Percentiles rank a stretch among this genome's conserved stretches.
Evolutionary conservation across 2,329 filamentous ascomycete genomes (phyloP).

Genomic region (Fusarium verticillioides): DNA sequence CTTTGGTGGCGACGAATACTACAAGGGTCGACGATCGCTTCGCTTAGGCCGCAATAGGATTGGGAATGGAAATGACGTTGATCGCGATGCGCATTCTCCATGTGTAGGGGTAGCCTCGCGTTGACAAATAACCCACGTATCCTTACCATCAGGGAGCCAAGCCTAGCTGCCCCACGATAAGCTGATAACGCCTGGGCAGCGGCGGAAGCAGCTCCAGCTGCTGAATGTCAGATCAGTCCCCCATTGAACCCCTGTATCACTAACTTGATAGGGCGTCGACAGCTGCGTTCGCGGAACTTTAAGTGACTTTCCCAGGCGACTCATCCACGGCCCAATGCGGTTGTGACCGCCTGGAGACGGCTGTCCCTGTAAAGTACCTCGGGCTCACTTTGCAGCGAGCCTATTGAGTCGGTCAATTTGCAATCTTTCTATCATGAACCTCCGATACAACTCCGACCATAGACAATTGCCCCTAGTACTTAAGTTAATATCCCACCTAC

Average conservation of each 20-base stretch:
- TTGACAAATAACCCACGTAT: constrained; percentile 39
- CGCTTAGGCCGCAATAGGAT: constrained; percentile 12
- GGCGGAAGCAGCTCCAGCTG: not conserved
- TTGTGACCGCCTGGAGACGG: constrained; percentile 43
- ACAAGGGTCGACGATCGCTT: constrained; percentile 19
- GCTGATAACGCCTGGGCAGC: constrained; percentile 20
- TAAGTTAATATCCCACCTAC: constrained; percentile 28
- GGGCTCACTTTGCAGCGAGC: constrained; percentile 24
- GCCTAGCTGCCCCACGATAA: constrained; percentile 24
- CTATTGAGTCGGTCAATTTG: constrained; percentile 38
- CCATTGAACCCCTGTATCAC: constrained; percentile 8
- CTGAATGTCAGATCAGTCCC: constrained; percentile 7
- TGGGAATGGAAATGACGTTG: constrained; percentile 34
- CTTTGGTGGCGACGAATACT: not conserved
- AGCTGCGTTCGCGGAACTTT: constrained; percentile 31
- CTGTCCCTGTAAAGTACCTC: constrained; percentile 40
- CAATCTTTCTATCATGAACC: constrained; percentile 31
- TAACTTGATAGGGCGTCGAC: constrained; percentile 17
- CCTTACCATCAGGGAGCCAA: not conserved
- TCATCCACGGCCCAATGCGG: constrained; percentile 39
- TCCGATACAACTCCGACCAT: constrained; percentile 45
- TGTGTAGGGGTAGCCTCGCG: constrained; percentile 32
- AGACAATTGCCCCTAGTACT: constrained; percentile 29
- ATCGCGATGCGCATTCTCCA: constrained; percentile 31
- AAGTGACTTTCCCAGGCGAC: constrained; percentile 25